Conservation (phyloP, 2,329 filamentous ascomycete species). For the Sarocladiaceae sp. region DNA sequence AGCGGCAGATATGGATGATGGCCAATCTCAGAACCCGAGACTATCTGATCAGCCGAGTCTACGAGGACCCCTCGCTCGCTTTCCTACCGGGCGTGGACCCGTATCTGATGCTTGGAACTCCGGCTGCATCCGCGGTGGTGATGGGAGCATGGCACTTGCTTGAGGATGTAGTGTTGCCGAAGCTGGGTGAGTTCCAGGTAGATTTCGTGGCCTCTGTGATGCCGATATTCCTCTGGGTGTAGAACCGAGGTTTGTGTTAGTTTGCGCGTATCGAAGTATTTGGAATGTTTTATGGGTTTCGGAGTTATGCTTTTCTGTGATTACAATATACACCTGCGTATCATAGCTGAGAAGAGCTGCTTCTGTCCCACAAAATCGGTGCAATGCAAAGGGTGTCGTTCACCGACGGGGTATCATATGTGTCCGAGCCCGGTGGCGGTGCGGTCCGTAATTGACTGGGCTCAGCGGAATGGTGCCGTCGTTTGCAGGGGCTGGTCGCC, state of each 20-base stretch:
- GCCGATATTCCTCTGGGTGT: background rate
- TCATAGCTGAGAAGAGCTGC: too few species aligned
- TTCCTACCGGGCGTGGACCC: slow-evolving; percentile 12
- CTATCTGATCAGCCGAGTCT: slow-evolving; percentile 20
- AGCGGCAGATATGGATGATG: slow-evolving; percentile 24
- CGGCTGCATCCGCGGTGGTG: background rate
- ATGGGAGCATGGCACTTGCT: slow-evolving; percentile 6
- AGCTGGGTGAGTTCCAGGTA: background rate
- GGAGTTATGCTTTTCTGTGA: too few species aligned
- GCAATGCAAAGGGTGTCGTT: background rate
- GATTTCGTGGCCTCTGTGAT: background rate
- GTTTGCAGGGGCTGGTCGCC: background rate
- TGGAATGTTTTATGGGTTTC: background rate
- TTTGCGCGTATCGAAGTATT: background rate
- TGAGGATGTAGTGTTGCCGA: slow-evolving; percentile 11
- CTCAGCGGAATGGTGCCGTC: background rate
- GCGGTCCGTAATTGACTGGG: too few species aligned
- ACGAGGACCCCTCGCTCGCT: slow-evolving; percentile 9
- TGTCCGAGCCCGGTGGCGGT: background rate
- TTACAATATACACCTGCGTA: too few species aligned
- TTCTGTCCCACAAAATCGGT: background rate
- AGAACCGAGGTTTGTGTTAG: background rate
- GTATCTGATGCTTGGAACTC: background rate
- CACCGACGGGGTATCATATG: background rate
- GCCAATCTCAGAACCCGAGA: slow-evolving; percentile 26